Conservation (phyloP, 176 grass and related monocot species). For the Oryza australiensis region DNA sequence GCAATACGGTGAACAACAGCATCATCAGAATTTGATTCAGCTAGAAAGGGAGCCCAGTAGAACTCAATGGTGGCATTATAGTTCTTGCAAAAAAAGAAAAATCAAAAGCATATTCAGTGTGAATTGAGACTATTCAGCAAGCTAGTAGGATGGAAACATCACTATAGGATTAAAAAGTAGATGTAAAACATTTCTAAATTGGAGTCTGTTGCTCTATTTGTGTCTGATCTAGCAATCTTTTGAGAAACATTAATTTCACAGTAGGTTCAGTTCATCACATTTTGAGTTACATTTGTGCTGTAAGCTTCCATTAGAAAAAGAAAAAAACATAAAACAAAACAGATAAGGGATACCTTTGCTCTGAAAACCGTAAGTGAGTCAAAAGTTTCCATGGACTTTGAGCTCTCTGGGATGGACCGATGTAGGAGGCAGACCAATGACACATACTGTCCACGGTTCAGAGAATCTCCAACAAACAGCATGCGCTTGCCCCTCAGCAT, state of each 20-base stretch:
- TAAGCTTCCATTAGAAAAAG: not conserved
- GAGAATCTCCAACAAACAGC: slow-evolving; percentile 90
- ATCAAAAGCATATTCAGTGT: not conserved
- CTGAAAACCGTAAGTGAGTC: slow-evolving; percentile 80
- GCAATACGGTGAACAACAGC: slow-evolving; percentile 64
- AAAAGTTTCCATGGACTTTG: slow-evolving; percentile 81
- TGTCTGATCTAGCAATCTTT: not conserved
- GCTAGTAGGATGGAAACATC: not conserved
- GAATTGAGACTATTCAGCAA: not conserved
- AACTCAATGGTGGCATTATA: slow-evolving; percentile 97
- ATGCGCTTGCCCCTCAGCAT: slow-evolving; percentile 83
- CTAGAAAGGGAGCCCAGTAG: slow-evolving; percentile 97
- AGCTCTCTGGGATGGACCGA: slow-evolving; percentile 52
- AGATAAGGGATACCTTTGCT: slow-evolving; percentile 62
- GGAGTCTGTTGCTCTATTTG: not conserved
- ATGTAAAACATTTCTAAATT: not conserved
- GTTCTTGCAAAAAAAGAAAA: slow-evolving; percentile 51
- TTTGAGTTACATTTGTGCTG: not conserved
- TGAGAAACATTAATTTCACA: not conserved
- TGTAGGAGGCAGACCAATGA: slow-evolving; percentile 91
- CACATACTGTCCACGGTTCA: slow-evolving; percentile 80
- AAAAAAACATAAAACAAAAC: not conserved
- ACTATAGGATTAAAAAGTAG: not conserved
- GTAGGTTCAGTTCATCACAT: not conserved
- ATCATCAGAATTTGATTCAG: slow-evolving; percentile 92